A percentile compares a stretch with the other conserved stretches of the same genome.
These are phyloP conservation scores for Desmodesmus armatus DNA, from an alignment of 139 green algal species.

Conservation along the genomic window DNA sequence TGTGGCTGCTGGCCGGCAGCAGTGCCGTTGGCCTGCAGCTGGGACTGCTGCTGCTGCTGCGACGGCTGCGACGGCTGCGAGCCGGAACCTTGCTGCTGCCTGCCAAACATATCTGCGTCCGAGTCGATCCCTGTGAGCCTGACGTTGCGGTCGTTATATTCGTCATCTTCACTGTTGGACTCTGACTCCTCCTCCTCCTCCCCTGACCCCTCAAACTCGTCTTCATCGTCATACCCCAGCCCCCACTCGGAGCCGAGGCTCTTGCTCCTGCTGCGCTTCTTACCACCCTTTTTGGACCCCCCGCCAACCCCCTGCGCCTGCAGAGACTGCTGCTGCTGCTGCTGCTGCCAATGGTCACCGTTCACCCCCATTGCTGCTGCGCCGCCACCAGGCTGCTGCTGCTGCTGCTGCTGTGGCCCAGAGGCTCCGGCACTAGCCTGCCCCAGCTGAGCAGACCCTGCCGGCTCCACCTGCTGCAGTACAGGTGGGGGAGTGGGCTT, in stretches of 20 bases:
- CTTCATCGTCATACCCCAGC: no score
- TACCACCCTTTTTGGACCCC: background rate
- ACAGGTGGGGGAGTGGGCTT: constrained; percentile 2
- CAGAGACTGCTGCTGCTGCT: no score
- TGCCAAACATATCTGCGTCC: no score
- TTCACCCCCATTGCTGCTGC: no score
- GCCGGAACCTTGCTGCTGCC: background rate
- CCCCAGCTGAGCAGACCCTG: background rate
- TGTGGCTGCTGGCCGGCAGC: constrained; percentile 8
- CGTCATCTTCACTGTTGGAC: background rate
- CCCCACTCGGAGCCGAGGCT: no score
- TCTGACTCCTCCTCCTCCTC: background rate
- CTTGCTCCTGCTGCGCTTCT: background rate
- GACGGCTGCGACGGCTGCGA: background rate
- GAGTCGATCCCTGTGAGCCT: no score
- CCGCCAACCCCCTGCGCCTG: background rate
- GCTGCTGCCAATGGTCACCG: no score
- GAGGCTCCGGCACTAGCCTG: no score
- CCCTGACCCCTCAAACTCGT: no score
- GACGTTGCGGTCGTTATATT: background rate
- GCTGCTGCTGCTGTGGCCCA: background rate
- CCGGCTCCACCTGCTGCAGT: background rate
- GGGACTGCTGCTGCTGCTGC: background rate
- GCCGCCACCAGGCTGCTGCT: background rate
- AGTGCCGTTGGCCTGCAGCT: background rate